These are phyloP conservation scores for Aspergillus glaucus DNA, from an alignment of 2,329 filamentous ascomycete species.

Conservation along the genomic window DNA sequence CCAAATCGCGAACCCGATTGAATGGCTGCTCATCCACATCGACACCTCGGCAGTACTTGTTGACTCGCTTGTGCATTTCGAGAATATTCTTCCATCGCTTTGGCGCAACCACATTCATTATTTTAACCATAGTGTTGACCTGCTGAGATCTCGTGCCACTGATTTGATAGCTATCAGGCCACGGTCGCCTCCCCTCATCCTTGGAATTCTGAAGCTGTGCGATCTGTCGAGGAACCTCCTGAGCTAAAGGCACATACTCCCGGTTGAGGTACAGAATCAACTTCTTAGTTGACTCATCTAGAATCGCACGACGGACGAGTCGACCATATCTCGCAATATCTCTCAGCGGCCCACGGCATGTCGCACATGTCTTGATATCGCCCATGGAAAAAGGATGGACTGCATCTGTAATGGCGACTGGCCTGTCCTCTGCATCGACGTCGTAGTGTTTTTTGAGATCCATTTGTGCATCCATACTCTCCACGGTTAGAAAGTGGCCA, in stretches of 20 bases:
- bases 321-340: slow-evolving; percentile 57
- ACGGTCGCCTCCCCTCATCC: background rate
- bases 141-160: slow-evolving; percentile 16
- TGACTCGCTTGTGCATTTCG: slow-evolving; percentile 22
- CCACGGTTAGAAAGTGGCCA: slow-evolving; percentile 57
- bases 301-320: slow-evolving; percentile 52
- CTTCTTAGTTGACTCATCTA: slow-evolving; percentile 60
- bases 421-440: slow-evolving; percentile 17
- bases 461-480: slow-evolving; percentile 57
- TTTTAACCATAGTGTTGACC: slow-evolving; percentile 15
- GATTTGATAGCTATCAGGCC: slow-evolving; percentile 5
- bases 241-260: slow-evolving; percentile 37
- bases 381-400: slow-evolving; percentile 46
- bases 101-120: slow-evolving; percentile 16
- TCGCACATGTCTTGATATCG: slow-evolving; percentile 50
- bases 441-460: slow-evolving; percentile 38
- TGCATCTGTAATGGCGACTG: slow-evolving; percentile 18
- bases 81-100: slow-evolving; percentile 20
- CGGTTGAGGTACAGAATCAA: slow-evolving; percentile 52
- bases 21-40: slow-evolving; percentile 35
- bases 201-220: slow-evolving; percentile 19
- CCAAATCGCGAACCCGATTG: slow-evolving; percentile 29
- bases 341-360: slow-evolving; percentile 53
- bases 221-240: slow-evolving; percentile 22
- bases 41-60: slow-evolving; percentile 25